Evolutionary conservation across 169 alveolate species (phyloP).

Genomic region (Theileria parva): DNA sequence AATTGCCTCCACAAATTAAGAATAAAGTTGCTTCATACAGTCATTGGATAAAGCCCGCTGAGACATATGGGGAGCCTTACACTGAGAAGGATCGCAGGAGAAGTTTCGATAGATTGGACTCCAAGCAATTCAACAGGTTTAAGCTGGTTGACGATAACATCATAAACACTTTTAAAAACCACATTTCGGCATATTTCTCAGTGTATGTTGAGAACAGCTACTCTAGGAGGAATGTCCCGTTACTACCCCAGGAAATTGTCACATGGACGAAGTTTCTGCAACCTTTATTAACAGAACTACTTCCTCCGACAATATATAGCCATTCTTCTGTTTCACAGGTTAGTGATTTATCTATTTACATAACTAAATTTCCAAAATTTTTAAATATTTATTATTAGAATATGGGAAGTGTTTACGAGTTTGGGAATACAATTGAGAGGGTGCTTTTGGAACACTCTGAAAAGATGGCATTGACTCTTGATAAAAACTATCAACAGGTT

Average conservation of each 20-base stretch:
- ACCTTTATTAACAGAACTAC: slow-evolving; percentile 56
- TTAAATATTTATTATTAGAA: not conserved
- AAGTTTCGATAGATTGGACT: not conserved
- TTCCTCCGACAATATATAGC: slow-evolving; percentile 66
- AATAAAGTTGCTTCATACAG: slow-evolving; percentile 36
- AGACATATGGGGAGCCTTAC: not conserved
- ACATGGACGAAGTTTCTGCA: slow-evolving; percentile 77
- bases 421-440: slow-evolving; percentile 18
- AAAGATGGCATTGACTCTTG: not conserved
- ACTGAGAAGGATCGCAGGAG: not conserved
- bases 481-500: slow-evolving; percentile 14
- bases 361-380: too few relatives aligned
- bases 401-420: slow-evolving; percentile 6
- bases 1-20: slow-evolving; percentile 41
- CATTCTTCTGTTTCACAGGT: slow-evolving; percentile 50
- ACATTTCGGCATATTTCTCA: slow-evolving; percentile 63
- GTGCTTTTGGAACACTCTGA: slow-evolving; percentile 12
- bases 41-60: slow-evolving; percentile 19
- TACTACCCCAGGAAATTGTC: slow-evolving; percentile 81
- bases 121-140: not conserved
- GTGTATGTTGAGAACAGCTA: slow-evolving; percentile 57
- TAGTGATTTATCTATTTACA: not conserved
- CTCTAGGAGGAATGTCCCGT: slow-evolving; percentile 72
- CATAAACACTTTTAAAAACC: slow-evolving; percentile 57
- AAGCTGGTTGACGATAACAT: slow-evolving; percentile 33